A percentile compares a stretch with the other conserved stretches of the same genome.
Evolutionary conservation across 2,329 filamentous ascomycete species (phyloP).

Genomic region (Arthrobotrys sphaeroides): DNA sequence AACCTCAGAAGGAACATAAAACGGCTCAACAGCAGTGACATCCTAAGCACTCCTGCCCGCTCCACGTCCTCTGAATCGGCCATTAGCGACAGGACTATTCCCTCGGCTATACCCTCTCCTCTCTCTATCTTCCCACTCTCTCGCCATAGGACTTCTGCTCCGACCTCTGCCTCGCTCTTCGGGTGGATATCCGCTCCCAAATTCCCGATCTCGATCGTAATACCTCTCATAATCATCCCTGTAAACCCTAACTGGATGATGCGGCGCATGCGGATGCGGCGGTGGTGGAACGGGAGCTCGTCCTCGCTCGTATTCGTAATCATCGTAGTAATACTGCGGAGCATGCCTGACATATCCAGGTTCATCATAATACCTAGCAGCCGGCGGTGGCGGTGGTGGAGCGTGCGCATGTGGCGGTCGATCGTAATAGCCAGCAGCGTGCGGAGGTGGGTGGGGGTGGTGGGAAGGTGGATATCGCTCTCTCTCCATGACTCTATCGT

Average conservation of each 20-base stretch:
- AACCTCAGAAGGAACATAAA: no score
- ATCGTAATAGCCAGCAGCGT: conserved; percentile 30
- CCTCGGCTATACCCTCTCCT: conserved; percentile 29
- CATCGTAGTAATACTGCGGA: conserved; percentile 40
- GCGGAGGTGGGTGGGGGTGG: conserved; percentile 24
- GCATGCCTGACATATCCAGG: conserved; percentile 12
- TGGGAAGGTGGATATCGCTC: conserved; percentile 22
- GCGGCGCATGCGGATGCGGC: neutral
- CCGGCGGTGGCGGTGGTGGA: conserved; percentile 13
- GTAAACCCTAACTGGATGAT: conserved; percentile 17
- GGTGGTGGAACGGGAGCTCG: neutral
- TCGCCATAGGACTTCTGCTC: conserved; percentile 31
- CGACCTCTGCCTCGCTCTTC: conserved; percentile 20
- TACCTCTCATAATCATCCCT: conserved; percentile 46
- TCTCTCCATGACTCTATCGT: conserved; percentile 34
- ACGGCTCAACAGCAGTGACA: neutral
- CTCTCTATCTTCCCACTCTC: conserved; percentile 42
- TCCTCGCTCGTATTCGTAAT: conserved; percentile 31
- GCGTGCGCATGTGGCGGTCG: conserved; percentile 11
- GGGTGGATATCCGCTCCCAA: conserved; percentile 13
- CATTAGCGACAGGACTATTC: neutral
- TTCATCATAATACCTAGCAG: conserved; percentile 19
- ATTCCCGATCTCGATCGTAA: conserved; percentile 37
- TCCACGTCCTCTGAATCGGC: conserved; percentile 8
- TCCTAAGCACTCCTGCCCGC: conserved; percentile 24